Percentiles rank a stretch among this genome's conserved stretches.
phyloP scores from a whole-genome alignment of 768 basidiomycete genomes.

The Russula earlei region DNA sequence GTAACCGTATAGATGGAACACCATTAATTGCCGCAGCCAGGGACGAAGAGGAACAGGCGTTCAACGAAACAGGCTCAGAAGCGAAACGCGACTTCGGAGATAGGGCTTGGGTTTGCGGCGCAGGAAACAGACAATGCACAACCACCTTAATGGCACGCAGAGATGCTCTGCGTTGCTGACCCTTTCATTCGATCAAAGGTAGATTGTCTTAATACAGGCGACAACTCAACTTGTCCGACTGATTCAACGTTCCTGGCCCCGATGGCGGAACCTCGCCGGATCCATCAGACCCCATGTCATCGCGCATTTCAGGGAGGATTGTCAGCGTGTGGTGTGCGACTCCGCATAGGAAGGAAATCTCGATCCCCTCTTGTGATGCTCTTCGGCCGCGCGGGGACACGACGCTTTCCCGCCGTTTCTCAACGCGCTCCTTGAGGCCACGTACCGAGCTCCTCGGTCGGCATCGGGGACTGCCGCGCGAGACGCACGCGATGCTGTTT shows the following conservation, averaged over 20 bases:
- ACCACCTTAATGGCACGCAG: slow-evolving; percentile 7
- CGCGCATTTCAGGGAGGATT: slow-evolving; percentile 16
- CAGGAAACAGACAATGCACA: not conserved
- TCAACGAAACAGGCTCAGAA: not conserved
- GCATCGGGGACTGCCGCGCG: slow-evolving; percentile 36
- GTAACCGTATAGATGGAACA: not conserved
- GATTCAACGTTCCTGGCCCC: not conserved
- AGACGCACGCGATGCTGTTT: slow-evolving; percentile 50
- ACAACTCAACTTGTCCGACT: not conserved
- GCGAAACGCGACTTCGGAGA: not conserved
- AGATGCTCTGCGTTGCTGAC: slow-evolving; percentile 28
- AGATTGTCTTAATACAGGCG: too few relatives aligned
- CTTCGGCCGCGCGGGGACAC: slow-evolving; percentile 45
- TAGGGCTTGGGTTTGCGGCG: not conserved
- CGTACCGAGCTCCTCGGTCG: slow-evolving; percentile 43
- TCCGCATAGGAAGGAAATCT: slow-evolving; percentile 6
- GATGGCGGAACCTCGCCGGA: slow-evolving; percentile 22
- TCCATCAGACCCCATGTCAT: slow-evolving; percentile 5
- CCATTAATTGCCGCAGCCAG: not conserved
- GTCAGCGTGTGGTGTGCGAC: slow-evolving; percentile 17
- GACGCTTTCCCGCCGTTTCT: slow-evolving; percentile 49
- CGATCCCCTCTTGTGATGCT: slow-evolving; percentile 33
- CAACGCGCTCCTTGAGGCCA: slow-evolving; percentile 38
- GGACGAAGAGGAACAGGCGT: not conserved
- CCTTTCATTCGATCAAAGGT: slow-evolving; percentile 36